Conservation (phyloP, 176 grass and related monocot species). For the Chrysopogon serrulatus region DNA sequence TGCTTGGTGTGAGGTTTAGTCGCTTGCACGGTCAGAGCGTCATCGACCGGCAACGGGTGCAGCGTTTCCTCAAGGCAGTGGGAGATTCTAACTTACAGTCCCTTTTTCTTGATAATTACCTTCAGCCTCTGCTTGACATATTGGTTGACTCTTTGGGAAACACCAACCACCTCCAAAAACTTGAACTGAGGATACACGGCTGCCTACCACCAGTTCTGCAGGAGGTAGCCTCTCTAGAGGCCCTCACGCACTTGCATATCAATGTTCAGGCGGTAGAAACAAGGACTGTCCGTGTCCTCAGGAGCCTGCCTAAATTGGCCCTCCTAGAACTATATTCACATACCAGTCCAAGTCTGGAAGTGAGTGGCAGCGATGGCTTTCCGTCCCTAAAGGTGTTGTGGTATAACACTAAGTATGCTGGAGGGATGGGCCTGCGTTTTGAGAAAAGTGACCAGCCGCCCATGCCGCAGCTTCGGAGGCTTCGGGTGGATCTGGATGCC, state of each 20-base stretch:
- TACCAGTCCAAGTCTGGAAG: background rate
- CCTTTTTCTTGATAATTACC: slow-evolving; percentile 6
- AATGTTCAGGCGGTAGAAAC: background rate
- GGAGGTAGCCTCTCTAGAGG: background rate
- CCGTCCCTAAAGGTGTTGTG: background rate
- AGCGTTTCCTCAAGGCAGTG: background rate
- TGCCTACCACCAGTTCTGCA: background rate
- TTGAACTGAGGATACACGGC: background rate
- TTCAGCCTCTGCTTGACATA: background rate
- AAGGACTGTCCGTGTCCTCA: background rate
- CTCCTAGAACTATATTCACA: background rate
- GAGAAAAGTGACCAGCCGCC: background rate
- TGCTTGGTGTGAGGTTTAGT: slow-evolving; percentile 10
- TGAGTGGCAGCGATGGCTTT: slow-evolving; percentile 2
- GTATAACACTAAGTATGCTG: background rate
- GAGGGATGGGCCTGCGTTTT: background rate
- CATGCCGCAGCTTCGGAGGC: background rate
- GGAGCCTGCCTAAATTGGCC: background rate
- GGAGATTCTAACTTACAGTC: slow-evolving; percentile 11
- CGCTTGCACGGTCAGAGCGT: background rate
- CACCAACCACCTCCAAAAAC: background rate
- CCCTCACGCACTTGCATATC: slow-evolving; percentile 23
- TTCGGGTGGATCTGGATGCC: background rate
- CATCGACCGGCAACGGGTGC: background rate
- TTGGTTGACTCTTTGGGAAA: background rate